phyloP scores from a whole-genome alignment of 2,329 filamentous ascomycete genomes.

The Claviceps maximensis region DNA sequence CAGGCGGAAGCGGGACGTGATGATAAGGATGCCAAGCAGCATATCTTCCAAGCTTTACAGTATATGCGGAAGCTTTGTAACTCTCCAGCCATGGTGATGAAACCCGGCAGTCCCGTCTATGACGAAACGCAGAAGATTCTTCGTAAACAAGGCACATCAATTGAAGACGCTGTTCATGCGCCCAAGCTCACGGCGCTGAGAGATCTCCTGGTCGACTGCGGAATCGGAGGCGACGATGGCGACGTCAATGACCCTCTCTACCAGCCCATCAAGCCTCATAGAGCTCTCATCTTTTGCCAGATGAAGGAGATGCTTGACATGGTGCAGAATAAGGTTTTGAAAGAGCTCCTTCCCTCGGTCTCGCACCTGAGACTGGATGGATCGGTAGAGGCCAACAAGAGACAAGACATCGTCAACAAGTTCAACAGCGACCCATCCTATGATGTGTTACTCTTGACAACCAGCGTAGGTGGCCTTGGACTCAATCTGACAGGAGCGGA shows the following conservation, averaged over 20 bases:
- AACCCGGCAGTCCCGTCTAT: constrained; percentile 82
- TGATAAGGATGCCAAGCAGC: constrained; percentile 89
- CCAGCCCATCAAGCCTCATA: constrained; percentile 86
- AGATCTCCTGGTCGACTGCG: constrained; percentile 94
- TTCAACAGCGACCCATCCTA: constrained; percentile 98
- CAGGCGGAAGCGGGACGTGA: constrained; percentile 69
- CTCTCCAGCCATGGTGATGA: constrained; percentile 90
- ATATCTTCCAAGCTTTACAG: constrained; percentile 97
- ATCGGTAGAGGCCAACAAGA: constrained; percentile 78
- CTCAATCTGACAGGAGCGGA: constrained; percentile 94
- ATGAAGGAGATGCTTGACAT: constrained; percentile 99
- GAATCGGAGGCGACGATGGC: constrained; percentile 69
- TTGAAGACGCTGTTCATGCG: constrained; percentile 78
- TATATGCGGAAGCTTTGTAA: constrained; percentile 99
- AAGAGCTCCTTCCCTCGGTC: constrained; percentile 79
- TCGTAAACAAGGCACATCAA: constrained; percentile 61
- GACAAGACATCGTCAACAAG: constrained; percentile 96
- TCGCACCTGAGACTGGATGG: constrained; percentile 93
- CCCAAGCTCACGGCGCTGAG: constrained; percentile 84
- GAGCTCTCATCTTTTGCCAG: constrained; percentile 93
- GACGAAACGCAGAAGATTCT: constrained; percentile 75
- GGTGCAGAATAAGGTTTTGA: constrained; percentile 87
- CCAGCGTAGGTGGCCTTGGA: constrained; percentile 85
- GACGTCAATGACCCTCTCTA: constrained; percentile 47
- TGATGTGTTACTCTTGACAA: constrained; percentile 85